These are phyloP conservation scores for Trichoderma citrinoviride DNA, from an alignment of 2,329 filamentous ascomycete genomes.

Conservation along the genomic window DNA sequence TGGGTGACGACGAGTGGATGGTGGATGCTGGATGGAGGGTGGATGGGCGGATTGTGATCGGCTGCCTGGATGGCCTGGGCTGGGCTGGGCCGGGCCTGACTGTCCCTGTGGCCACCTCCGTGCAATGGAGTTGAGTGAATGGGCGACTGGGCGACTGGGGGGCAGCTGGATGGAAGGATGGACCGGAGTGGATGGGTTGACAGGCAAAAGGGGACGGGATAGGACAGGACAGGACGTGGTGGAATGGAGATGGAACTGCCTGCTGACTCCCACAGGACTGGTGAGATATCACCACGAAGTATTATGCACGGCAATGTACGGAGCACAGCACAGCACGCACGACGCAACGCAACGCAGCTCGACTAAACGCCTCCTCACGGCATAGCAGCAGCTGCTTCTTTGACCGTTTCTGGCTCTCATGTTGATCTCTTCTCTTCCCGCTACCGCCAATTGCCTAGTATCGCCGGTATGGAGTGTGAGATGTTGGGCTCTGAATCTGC, in stretches of 20 bases:
- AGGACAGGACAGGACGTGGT: background rate
- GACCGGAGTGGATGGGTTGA: slow-evolving; percentile 5
- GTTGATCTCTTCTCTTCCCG: too few species aligned
- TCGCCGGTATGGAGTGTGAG: too few species aligned
- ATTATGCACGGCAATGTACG: background rate
- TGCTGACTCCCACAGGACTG: slow-evolving; percentile 5
- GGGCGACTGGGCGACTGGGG: background rate
- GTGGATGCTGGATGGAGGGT: background rate
- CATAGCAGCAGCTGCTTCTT: background rate
- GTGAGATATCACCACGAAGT: slow-evolving; percentile 9
- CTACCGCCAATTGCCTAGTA: too few species aligned
- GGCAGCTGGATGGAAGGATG: background rate
- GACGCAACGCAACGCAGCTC: background rate
- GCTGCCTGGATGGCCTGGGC: slow-evolving; percentile 5
- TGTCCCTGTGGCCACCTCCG: slow-evolving; percentile 11
- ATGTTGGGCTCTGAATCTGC: too few species aligned
- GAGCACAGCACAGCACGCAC: background rate
- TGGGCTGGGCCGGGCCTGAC: background rate
- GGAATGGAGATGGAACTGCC: slow-evolving; percentile 16
- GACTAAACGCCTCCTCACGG: background rate
- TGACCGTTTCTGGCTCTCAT: background rate
- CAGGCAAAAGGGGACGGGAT: background rate
- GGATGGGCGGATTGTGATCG: slow-evolving; percentile 3
- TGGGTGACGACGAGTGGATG: background rate
- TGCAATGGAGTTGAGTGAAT: background rate